These are phyloP conservation scores for Crithidia thermophila DNA, from an alignment of 208 protist genomes.

Conservation along the genomic window DNA sequence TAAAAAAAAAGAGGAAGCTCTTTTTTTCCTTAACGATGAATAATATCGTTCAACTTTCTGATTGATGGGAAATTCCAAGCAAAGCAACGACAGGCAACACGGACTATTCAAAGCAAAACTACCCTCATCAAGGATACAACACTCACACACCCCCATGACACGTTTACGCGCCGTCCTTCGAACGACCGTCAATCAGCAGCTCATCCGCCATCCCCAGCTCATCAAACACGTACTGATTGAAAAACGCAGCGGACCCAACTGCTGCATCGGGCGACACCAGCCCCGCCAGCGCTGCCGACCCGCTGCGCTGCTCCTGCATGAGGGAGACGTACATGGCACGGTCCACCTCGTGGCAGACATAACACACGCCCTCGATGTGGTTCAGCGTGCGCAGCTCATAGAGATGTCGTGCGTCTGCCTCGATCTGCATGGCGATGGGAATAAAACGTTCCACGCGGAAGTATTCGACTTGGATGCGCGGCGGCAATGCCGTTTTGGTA, in stretches of 20 bases:
- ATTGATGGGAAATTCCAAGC: too few species aligned
- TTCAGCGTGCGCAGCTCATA: slow-evolving; percentile 76
- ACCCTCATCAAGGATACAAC: too few species aligned
- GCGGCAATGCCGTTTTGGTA: neutral
- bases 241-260: slow-evolving; percentile 39
- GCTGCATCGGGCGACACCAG: slow-evolving; percentile 3
- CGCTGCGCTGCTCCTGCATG: slow-evolving; percentile 53
- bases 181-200: slow-evolving; percentile 54
- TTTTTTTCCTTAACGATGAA: too few species aligned
- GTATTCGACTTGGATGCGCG: slow-evolving; percentile 55
- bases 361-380: slow-evolving; percentile 82
- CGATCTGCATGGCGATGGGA: slow-evolving; percentile 87
- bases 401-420: slow-evolving; percentile 85
- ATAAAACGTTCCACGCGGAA: slow-evolving; percentile 90
- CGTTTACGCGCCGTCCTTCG: slow-evolving; percentile 48
- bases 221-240: slow-evolving; percentile 87
- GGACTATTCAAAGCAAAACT: too few species aligned
- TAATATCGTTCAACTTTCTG: too few species aligned
- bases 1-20: too few species aligned
- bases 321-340: slow-evolving; percentile 60
- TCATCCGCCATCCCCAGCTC: slow-evolving; percentile 79
- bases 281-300: slow-evolving; percentile 11
- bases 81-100: too few species aligned
- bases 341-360: slow-evolving; percentile 79
- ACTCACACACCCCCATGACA: too few species aligned